phyloP scores from a whole-genome alignment of 1,284 basidiomycete species.

The Leccinum fuscescens region DNA sequence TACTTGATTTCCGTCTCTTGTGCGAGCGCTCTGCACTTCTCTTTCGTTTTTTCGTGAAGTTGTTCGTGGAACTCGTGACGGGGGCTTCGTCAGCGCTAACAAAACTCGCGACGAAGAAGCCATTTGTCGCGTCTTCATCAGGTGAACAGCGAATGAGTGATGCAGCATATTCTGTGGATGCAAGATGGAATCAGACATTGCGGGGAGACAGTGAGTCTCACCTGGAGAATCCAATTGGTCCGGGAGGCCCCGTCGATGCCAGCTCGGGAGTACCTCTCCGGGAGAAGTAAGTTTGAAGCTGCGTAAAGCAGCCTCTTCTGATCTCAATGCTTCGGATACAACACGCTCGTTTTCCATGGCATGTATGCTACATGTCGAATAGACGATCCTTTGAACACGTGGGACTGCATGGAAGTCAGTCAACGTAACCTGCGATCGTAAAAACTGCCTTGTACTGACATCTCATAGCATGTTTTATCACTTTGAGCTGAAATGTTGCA shows the following conservation, averaged over 20 bases:
- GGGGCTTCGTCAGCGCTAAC: slow-evolving; percentile 35
- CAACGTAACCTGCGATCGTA: slow-evolving; percentile 4
- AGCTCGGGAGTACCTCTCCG: slow-evolving; percentile 67
- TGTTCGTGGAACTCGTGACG: neutral
- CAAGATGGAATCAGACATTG: neutral
- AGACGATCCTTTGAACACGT: slow-evolving; percentile 79
- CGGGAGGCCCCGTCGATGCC: slow-evolving; percentile 74
- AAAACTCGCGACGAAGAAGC: slow-evolving; percentile 93
- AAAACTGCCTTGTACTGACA: slow-evolving; percentile 51
- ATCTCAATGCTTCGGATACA: slow-evolving; percentile 68
- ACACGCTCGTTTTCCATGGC: slow-evolving; percentile 89
- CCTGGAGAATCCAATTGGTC: slow-evolving; percentile 50
- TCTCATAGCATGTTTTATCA: slow-evolving; percentile 94
- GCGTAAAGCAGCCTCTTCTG: slow-evolving; percentile 58
- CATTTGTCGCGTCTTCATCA: slow-evolving; percentile 86
- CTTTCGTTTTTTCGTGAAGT: slow-evolving; percentile 21
- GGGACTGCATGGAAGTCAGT: slow-evolving; percentile 42
- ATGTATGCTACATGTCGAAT: slow-evolving; percentile 95
- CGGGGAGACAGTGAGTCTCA: neutral
- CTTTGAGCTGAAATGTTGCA: slow-evolving; percentile 85
- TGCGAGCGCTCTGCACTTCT: neutral
- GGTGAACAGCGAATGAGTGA: slow-evolving; percentile 83
- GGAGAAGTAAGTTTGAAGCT: slow-evolving; percentile 69
- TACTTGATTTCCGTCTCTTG: slow-evolving; percentile 11
- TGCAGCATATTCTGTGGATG: slow-evolving; percentile 52